phyloP scores from a whole-genome alignment of 148 eudicot species.

The Chenopodium formosanum region DNA sequence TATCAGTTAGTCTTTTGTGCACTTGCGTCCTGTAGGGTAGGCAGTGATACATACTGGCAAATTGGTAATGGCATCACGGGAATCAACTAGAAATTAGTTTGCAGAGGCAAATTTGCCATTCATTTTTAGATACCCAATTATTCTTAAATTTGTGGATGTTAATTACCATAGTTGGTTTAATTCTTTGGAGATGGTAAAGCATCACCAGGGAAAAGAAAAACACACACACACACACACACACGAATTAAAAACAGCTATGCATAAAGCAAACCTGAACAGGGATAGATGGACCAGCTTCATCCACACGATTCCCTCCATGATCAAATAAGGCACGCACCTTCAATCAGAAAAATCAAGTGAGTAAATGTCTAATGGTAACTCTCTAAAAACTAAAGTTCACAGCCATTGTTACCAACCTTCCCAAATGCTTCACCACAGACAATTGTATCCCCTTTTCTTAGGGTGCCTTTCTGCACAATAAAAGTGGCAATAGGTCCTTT shows the following conservation, averaged over 20 bases:
- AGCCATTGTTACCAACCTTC: slow-evolving; percentile 56
- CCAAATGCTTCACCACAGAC: slow-evolving; percentile 96
- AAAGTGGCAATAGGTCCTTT: slow-evolving; percentile 90
- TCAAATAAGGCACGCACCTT: slow-evolving; percentile 93
- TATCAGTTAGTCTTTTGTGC: background rate
- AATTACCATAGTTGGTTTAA: too few species aligned
- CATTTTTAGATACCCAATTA: too few species aligned
- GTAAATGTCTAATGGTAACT: slow-evolving; percentile 8
- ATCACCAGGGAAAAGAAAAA: background rate
- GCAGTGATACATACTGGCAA: background rate
- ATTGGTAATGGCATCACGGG: background rate
- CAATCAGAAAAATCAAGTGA: slow-evolving; percentile 15
- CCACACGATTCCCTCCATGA: slow-evolving; percentile 72
- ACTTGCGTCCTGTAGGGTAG: background rate
- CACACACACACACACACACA: too few species aligned
- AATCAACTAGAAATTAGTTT: too few species aligned
- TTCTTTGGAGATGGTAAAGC: too few species aligned
- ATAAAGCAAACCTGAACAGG: slow-evolving; percentile 75
- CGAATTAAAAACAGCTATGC: background rate
- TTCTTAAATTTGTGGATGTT: too few species aligned
- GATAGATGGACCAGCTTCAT: slow-evolving; percentile 93
- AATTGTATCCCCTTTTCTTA: slow-evolving; percentile 74
- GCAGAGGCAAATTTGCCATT: too few species aligned
- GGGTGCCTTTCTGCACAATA: slow-evolving; percentile 98
- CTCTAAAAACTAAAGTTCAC: background rate